Conservation (phyloP, 352 stramenopile genomes). For the Globisporangium emineosum region DNA sequence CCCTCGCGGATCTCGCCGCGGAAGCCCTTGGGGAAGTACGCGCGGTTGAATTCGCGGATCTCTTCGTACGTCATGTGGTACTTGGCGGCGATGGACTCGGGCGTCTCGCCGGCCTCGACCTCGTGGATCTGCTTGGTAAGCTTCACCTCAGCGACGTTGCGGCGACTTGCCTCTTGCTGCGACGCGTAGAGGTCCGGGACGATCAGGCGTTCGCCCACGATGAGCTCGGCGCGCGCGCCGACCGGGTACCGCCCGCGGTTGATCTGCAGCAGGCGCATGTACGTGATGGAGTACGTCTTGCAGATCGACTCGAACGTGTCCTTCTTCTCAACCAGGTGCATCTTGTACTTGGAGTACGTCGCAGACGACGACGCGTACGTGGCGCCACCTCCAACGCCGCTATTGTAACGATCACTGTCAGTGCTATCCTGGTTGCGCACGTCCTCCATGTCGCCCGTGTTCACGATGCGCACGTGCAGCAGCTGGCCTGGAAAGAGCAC, state of each 20-base stretch:
- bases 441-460: conserved; percentile 66
- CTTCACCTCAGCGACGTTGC: conserved; percentile 76
- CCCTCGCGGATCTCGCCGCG: conserved; percentile 70
- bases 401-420: neutral
- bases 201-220: conserved; percentile 62
- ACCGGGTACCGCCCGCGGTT: conserved; percentile 71
- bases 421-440: neutral
- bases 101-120: conserved; percentile 72
- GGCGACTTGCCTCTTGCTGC: conserved; percentile 44
- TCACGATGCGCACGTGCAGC: conserved; percentile 75
- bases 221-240: conserved; percentile 58
- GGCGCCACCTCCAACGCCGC: neutral
- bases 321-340: conserved; percentile 37
- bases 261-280: conserved; percentile 68
- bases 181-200: conserved; percentile 64
- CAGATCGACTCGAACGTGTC: conserved; percentile 81
- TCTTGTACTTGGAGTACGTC: conserved; percentile 68
- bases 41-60: conserved; percentile 81
- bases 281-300: conserved; percentile 61
- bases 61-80: conserved; percentile 86
- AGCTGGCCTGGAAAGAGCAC: conserved; percentile 63
- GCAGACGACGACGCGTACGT: conserved; percentile 38
- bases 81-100: conserved; percentile 45
- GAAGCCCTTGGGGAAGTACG: conserved; percentile 86
- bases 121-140: conserved; percentile 87